Percentiles rank a stretch among this genome's conserved stretches.
Evolutionary conservation across 441 rosid genomes (phyloP).

Genomic region (Brassica balearica): DNA sequence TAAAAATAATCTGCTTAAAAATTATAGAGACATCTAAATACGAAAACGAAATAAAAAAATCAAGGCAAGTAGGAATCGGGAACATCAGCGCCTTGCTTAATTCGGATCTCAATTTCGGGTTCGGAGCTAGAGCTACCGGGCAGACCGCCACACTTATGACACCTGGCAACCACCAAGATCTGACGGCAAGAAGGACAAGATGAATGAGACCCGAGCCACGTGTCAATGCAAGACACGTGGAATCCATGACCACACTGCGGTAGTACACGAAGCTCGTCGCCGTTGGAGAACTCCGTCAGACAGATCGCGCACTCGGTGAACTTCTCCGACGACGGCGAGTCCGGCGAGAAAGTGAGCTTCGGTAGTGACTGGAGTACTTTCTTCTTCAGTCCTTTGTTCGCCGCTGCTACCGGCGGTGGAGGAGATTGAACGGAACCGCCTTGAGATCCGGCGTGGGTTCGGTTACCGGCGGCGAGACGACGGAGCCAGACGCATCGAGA

Average conservation of each 20-base stretch:
- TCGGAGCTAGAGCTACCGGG: constrained; percentile 55
- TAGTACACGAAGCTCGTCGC: constrained; percentile 81
- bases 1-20: constrained; percentile 20
- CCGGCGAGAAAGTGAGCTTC: constrained; percentile 54
- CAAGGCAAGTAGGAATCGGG: constrained; percentile 64
- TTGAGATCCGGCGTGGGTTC: constrained; percentile 13
- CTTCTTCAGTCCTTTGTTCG: constrained; percentile 91
- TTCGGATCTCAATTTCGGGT: constrained; percentile 39
- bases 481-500: constrained; percentile 89
- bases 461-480: constrained; percentile 50
- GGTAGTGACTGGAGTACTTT: constrained; percentile 81
- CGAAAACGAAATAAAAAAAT: not conserved
- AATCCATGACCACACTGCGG: constrained; percentile 94
- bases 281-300: constrained; percentile 64
- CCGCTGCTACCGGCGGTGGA: constrained; percentile 44
- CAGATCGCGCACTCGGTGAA: constrained; percentile 89
- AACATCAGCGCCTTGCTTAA: constrained; percentile 65
- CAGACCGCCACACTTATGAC: constrained; percentile 74
- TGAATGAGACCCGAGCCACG: constrained; percentile 92
- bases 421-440: constrained; percentile 29
- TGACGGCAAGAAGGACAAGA: constrained; percentile 98
- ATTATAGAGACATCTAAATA: constrained; percentile 7
- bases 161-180: constrained; percentile 64
- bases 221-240: constrained; percentile 88
- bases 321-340: constrained; percentile 47